Percentiles rank a stretch among this genome's conserved stretches.
phyloP scores from a whole-genome alignment of 1,284 basidiomycete species.

The Wallemia ichthyophaga region DNA sequence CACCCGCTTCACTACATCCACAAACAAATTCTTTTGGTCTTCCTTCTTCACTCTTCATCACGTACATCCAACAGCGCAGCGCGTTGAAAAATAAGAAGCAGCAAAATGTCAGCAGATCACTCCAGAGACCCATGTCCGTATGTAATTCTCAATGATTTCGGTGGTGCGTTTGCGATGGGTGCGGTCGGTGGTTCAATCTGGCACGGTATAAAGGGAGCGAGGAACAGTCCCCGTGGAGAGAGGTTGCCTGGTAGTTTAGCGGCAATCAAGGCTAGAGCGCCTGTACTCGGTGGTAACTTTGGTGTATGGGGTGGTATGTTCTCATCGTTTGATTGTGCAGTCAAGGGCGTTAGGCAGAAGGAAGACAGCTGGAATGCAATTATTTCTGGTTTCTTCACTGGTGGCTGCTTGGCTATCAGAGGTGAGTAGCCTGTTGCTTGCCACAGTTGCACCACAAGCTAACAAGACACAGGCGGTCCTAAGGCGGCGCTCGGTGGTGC shows the following conservation, averaged over 20 bases:
- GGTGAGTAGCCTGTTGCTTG: conserved; percentile 33
- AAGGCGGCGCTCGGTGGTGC: conserved; percentile 66
- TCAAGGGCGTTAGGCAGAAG: conserved; percentile 90
- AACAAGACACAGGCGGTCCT: conserved; percentile 40
- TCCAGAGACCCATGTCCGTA: conserved; percentile 85
- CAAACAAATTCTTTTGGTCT: background rate
- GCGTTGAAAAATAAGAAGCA: too few relatives aligned
- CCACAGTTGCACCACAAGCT: background rate
- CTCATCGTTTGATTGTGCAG: conserved; percentile 87
- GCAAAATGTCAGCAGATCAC: conserved; percentile 31
- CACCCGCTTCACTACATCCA: too few relatives aligned
- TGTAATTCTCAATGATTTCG: conserved; percentile 96
- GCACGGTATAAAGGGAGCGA: conserved; percentile 94
- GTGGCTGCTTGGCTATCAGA: conserved; percentile 75
- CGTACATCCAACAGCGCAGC: background rate
- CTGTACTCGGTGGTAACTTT: conserved; percentile 91
- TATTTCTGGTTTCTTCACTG: conserved; percentile 90
- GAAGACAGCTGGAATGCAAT: conserved; percentile 99
- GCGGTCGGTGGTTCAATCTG: conserved; percentile 87
- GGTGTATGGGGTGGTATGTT: conserved; percentile 96
- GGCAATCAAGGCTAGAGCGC: conserved; percentile 91
- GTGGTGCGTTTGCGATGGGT: conserved; percentile 86
- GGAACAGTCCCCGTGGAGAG: conserved; percentile 90
- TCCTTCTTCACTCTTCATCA: background rate
- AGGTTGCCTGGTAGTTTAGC: conserved; percentile 74